These are phyloP conservation scores for Starmerella geochares DNA, from an alignment of 805 yeast species.

Conservation along the genomic window DNA sequence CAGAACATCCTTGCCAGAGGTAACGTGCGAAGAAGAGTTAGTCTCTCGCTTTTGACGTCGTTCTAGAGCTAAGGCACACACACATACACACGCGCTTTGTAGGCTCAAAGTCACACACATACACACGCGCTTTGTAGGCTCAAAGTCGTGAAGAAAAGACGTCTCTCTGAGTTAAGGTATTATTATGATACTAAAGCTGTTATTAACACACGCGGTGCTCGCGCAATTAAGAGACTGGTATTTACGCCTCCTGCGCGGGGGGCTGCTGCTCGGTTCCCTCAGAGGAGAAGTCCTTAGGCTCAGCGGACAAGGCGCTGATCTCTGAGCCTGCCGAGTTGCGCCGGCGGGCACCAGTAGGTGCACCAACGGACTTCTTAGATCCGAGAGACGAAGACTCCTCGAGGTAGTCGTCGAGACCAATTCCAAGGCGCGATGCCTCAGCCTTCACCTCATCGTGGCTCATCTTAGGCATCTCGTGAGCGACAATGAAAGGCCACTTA, in stretches of 20 bases:
- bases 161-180: not conserved
- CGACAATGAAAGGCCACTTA: conserved; percentile 53
- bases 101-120: no score
- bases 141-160: no score
- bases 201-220: not conserved
- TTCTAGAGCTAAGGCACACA: no score
- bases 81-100: no score
- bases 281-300: not conserved
- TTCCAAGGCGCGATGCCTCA: conserved; percentile 49
- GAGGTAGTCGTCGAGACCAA: conserved; percentile 20
- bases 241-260: not conserved
- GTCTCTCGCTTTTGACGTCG: no score
- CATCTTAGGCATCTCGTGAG: conserved; percentile 51
- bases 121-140: no score
- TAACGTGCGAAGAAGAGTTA: no score
- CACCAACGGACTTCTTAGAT: conserved; percentile 10
- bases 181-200: not conserved
- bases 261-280: not conserved
- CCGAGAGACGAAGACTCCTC: conserved; percentile 7
- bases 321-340: not conserved
- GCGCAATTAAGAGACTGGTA: not conserved
- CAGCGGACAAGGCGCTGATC: not conserved
- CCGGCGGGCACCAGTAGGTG: not conserved
- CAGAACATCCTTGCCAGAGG: no score
- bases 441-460: conserved; percentile 48